Conservation (phyloP, 192 early-diverging fungal species). For the Rhizophagus clarus region DNA sequence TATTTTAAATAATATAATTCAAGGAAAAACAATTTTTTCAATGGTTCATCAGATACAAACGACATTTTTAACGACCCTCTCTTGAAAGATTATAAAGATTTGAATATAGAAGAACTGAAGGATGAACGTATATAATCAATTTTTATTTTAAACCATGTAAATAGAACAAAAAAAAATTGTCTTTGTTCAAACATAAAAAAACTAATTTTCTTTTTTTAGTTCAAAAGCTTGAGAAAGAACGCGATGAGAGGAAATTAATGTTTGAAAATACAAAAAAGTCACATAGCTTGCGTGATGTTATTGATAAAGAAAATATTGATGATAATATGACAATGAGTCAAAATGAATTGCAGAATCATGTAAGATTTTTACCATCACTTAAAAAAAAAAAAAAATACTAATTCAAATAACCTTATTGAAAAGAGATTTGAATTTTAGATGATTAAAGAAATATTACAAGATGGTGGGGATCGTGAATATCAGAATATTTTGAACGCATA, state of each 20-base stretch:
- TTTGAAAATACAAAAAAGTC: neutral
- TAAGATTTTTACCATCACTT: neutral
- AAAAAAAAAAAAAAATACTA: too few relatives aligned
- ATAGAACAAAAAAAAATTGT: neutral
- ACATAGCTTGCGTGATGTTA: neutral
- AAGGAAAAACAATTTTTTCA: neutral
- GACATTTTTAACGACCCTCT: neutral
- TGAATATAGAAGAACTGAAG: neutral
- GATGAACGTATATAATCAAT: neutral
- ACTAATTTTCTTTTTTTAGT: neutral
- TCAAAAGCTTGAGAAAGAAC: neutral
- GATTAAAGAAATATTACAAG: neutral
- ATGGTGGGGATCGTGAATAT: neutral
- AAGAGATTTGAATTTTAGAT: neutral
- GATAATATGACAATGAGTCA: neutral
- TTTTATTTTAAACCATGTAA: neutral
- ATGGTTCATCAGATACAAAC: neutral
- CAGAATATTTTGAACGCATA: constrained; percentile 38
- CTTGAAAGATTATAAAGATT: neutral
- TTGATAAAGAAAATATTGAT: constrained; percentile 3
- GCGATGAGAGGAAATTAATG: neutral
- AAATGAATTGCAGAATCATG: neutral
- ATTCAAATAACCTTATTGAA: too few relatives aligned
- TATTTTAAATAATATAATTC: neutral
- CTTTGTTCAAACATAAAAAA: neutral